These are phyloP conservation scores for Colletotrichum cuscutae DNA, from an alignment of 2,329 filamentous ascomycete genomes.

Conservation along the genomic window DNA sequence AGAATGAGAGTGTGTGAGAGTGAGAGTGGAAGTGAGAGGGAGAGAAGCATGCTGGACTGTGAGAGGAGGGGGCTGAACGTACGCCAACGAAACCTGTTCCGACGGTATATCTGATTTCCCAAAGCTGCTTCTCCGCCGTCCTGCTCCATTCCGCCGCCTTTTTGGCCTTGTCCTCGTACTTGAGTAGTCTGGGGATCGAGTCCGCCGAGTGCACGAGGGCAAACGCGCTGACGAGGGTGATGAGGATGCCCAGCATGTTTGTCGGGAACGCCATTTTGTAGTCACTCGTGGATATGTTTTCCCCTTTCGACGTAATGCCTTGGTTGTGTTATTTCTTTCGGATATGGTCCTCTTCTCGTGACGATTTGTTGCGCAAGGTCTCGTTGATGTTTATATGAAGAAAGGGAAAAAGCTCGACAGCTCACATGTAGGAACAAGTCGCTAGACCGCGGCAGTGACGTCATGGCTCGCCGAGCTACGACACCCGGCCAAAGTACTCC, in stretches of 20 bases:
- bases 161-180: slow-evolving; percentile 42
- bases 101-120: slow-evolving; percentile 43
- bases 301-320: not conserved
- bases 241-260: slow-evolving; percentile 28
- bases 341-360: not conserved
- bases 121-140: slow-evolving; percentile 39
- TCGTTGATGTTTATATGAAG: not conserved
- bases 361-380: no score
- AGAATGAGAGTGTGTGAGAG: no score
- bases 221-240: slow-evolving; percentile 38
- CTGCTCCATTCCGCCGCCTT: slow-evolving; percentile 45
- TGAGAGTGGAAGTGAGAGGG: not conserved
- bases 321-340: not conserved
- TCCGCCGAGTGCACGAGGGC: slow-evolving; percentile 37
- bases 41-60: not conserved
- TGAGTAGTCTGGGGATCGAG: slow-evolving; percentile 42
- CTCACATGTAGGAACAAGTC: slow-evolving; percentile 12
- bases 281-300: not conserved
- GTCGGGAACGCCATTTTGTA: slow-evolving; percentile 34
- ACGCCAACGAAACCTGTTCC: slow-evolving; percentile 41
- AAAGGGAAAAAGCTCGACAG: not conserved
- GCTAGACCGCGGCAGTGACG: slow-evolving; percentile 9
- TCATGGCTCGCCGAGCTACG: not conserved
- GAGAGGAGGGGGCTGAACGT: not conserved
- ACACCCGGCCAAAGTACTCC: not conserved